Conservation (phyloP, 2,329 filamentous ascomycete genomes). For the Balansia obtecta region DNA sequence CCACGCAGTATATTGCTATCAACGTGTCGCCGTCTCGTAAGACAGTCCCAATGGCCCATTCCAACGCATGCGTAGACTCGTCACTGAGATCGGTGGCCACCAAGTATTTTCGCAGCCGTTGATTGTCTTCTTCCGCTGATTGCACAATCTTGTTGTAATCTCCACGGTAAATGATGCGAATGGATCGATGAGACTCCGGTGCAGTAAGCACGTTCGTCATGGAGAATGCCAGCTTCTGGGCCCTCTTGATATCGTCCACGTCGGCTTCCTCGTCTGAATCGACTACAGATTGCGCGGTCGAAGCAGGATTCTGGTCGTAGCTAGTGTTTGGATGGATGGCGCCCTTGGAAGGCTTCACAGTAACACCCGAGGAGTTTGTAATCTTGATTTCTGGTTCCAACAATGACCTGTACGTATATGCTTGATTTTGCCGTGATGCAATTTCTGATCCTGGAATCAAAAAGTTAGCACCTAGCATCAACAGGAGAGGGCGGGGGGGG, state of each 20-base stretch:
- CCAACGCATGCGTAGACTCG: conserved; percentile 86
- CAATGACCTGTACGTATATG: conserved; percentile 49
- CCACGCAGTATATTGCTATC: conserved; percentile 83
- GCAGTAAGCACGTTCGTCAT: conserved; percentile 70
- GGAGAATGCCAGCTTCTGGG: conserved; percentile 71
- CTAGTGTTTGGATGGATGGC: conserved; percentile 72
- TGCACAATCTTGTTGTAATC: conserved; percentile 67
- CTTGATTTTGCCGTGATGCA: conserved; percentile 30
- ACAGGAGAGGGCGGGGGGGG: no score
- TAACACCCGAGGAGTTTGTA: conserved; percentile 50
- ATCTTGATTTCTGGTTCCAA: conserved; percentile 56
- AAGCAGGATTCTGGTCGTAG: conserved; percentile 58
- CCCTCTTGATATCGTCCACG: conserved; percentile 71
- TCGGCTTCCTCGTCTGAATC: conserved; percentile 83
- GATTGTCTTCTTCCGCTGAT: conserved; percentile 66
- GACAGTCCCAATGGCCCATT: conserved; percentile 96
- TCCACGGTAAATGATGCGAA: conserved; percentile 82
- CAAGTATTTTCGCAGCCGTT: conserved; percentile 76
- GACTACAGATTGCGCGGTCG: conserved; percentile 44
- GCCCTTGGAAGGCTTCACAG: conserved; percentile 39
- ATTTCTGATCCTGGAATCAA: conserved; percentile 38
- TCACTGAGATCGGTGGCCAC: conserved; percentile 94
- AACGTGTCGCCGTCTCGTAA: conserved; percentile 89
- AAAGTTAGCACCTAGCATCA: conserved; percentile 5
- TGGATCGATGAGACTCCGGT: conserved; percentile 64